Evolutionary conservation across 257 asterid genomes (phyloP).

Genomic region (Echium plantagineum): DNA sequence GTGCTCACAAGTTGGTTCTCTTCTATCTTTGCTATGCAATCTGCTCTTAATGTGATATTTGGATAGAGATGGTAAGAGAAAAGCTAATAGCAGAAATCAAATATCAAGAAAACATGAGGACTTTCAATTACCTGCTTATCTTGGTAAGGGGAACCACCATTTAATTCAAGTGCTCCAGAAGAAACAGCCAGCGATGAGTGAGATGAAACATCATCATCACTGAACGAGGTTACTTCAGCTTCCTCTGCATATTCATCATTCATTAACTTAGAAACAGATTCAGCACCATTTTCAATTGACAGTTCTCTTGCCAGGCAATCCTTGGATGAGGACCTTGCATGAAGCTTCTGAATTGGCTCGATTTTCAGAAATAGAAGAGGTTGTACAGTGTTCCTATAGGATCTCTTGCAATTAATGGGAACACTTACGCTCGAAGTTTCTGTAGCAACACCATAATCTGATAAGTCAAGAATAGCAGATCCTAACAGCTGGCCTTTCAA

Average conservation of each 20-base stretch:
- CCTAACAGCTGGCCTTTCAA: conserved; percentile 66
- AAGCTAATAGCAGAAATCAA: not conserved
- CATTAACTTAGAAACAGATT: conserved; percentile 51
- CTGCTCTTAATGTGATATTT: not conserved
- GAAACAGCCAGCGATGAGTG: conserved; percentile 55
- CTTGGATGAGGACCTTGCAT: conserved; percentile 34
- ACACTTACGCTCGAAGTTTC: conserved; percentile 32
- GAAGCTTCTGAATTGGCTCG: conserved; percentile 37
- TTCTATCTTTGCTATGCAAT: not conserved
- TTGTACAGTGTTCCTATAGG: conserved; percentile 59
- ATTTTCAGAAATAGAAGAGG: conserved; percentile 53
- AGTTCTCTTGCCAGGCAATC: conserved; percentile 37
- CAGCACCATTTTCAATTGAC: conserved; percentile 37
- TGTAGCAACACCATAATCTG: conserved; percentile 46
- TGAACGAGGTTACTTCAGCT: conserved; percentile 46
- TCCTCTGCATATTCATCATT: conserved; percentile 72
- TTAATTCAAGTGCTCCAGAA: conserved; percentile 45
- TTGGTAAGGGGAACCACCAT: conserved; percentile 47
- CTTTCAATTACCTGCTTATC: conserved; percentile 32
- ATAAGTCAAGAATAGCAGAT: conserved; percentile 60
- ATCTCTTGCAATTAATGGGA: conserved; percentile 58
- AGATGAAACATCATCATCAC: conserved; percentile 71
- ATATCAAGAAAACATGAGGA: not conserved
- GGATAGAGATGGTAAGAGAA: not conserved
- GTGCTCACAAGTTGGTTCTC: not conserved